Conservation (phyloP, 139 green algal genomes). For the Zygnema cylindricum region DNA sequence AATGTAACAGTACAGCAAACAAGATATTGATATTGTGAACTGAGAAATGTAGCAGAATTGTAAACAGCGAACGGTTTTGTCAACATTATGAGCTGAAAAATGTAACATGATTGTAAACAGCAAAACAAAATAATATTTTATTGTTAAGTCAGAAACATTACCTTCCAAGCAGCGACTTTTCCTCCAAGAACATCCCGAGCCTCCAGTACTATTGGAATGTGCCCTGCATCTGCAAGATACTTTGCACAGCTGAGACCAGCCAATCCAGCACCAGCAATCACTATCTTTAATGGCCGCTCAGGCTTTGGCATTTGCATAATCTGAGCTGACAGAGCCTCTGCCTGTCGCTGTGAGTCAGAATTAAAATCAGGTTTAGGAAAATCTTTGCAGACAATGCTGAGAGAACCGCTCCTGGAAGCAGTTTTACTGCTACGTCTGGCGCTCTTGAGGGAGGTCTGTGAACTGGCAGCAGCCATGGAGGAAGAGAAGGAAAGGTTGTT, state of each 20-base stretch:
- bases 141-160: too few relatives aligned
- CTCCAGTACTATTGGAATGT: constrained; percentile 68
- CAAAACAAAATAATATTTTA: too few relatives aligned
- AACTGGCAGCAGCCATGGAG: not conserved
- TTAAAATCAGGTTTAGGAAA: constrained; percentile 62
- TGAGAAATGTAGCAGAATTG: not conserved
- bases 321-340: constrained; percentile 32
- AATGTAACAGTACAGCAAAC: too few relatives aligned
- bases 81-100: not conserved
- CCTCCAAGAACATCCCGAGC: constrained; percentile 64
- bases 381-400: constrained; percentile 35
- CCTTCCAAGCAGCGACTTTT: constrained; percentile 65
- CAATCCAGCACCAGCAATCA: constrained; percentile 65
- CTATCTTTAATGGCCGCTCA: constrained; percentile 54
- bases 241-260: constrained; percentile 68
- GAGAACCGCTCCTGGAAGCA: too few relatives aligned
- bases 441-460: not conserved
- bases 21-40: not conserved
- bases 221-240: constrained; percentile 69
- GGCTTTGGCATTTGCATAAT: constrained; percentile 43
- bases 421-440: not conserved
- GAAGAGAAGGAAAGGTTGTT: not conserved
- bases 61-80: not conserved
- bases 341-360: constrained; percentile 46
- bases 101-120: too few relatives aligned